Percentiles rank a stretch among this genome's conserved stretches.
These are phyloP conservation scores for Didymella glomerata DNA, from an alignment of 2,329 filamentous ascomycete genomes.

Conservation along the genomic window DNA sequence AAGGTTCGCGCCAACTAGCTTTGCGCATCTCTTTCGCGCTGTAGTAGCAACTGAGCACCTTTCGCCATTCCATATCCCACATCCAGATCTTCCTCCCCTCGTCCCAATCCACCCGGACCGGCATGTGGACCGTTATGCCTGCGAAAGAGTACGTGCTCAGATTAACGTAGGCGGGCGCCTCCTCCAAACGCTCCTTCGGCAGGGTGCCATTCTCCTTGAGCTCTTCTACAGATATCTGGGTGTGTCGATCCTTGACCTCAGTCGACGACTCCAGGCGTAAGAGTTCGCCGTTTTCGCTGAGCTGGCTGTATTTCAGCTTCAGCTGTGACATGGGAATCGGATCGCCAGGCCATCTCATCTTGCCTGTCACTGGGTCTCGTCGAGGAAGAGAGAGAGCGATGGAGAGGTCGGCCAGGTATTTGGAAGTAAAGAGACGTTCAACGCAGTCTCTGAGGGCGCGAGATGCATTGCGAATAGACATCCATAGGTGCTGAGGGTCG, in stretches of 20 bases:
- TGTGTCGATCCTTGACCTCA: conserved; percentile 9
- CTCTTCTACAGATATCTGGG: conserved; percentile 23
- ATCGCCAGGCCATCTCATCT: conserved; percentile 23
- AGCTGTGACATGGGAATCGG: conserved; percentile 25
- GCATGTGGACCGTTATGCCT: conserved; percentile 20
- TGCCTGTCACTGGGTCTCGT: conserved; percentile 27
- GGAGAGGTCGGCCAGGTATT: conserved; percentile 22
- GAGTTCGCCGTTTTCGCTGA: conserved; percentile 6
- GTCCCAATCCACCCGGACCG: conserved; percentile 31
- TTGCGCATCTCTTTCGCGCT: conserved; percentile 22
- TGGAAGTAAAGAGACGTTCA: conserved; percentile 30
- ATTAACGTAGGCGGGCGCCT: conserved; percentile 30
- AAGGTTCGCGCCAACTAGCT: background rate
- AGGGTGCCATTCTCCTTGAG: conserved; percentile 23
- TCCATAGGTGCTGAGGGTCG: conserved; percentile 31
- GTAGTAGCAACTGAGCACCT: conserved; percentile 29
- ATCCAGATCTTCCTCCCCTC: conserved; percentile 27
- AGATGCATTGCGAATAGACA: conserved; percentile 28
- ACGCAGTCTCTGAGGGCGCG: conserved; percentile 26
- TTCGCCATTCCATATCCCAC: conserved; percentile 34
- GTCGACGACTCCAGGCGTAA: conserved; percentile 24
- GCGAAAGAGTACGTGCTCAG: conserved; percentile 25
- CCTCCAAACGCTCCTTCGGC: conserved; percentile 28
- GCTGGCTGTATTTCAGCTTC: conserved; percentile 17
- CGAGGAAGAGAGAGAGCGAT: conserved; percentile 32